phyloP scores from a whole-genome alignment of 2,329 filamentous ascomycete species.

The Xylaria sp. region DNA sequence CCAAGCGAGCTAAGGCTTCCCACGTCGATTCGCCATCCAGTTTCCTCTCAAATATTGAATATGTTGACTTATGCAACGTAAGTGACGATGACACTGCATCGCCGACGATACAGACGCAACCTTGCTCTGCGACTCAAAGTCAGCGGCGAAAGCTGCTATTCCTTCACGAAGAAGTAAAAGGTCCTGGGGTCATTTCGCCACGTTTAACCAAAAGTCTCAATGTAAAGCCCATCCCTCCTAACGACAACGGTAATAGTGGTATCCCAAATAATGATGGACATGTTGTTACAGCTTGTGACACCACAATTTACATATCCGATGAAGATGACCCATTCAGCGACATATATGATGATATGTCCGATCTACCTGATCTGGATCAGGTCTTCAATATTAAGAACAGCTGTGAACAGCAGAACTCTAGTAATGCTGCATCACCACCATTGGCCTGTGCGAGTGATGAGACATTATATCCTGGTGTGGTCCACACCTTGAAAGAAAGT shows the following conservation, averaged over 20 bases:
- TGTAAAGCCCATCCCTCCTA: neutral
- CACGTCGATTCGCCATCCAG: neutral
- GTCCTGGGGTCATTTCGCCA: constrained; percentile 6
- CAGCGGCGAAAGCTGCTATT: constrained; percentile 14
- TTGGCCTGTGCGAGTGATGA: constrained; percentile 25
- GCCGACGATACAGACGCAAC: neutral
- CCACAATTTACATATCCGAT: neutral
- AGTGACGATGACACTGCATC: constrained; percentile 22
- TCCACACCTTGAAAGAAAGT: constrained; percentile 38
- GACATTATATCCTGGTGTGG: constrained; percentile 39
- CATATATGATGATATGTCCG: constrained; percentile 25
- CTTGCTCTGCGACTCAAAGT: neutral
- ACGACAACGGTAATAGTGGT: neutral
- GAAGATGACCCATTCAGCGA: constrained; percentile 12
- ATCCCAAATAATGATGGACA: neutral
- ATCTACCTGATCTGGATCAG: constrained; percentile 36
- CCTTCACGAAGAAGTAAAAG: constrained; percentile 23
- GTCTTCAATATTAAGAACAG: constrained; percentile 18
- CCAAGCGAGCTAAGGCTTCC: constrained; percentile 14
- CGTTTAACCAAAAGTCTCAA: constrained; percentile 19
- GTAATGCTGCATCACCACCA: constrained; percentile 3
- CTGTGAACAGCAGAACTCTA: neutral
- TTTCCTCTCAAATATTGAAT: constrained; percentile 34
- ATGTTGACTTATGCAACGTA: constrained; percentile 34
- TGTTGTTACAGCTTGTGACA: neutral